These are phyloP conservation scores for Angomonas ambiguus DNA, from an alignment of 208 protist genomes.

Conservation along the genomic window DNA sequence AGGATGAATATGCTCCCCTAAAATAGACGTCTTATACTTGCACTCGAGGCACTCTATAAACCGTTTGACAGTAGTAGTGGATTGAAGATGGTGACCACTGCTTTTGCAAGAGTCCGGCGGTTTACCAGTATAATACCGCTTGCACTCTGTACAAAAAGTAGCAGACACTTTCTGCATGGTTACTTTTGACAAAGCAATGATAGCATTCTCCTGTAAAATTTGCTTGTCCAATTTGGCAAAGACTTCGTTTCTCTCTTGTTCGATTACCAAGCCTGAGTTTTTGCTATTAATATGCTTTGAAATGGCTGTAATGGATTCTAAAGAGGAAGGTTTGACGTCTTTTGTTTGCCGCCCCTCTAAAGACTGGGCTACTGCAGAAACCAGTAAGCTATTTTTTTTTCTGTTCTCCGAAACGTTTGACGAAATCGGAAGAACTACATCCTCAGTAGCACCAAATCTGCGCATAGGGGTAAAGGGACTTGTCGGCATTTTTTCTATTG, in stretches of 20 bases:
- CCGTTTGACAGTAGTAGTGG: neutral
- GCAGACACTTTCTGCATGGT: constrained; percentile 1
- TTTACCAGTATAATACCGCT: neutral
- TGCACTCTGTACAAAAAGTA: neutral
- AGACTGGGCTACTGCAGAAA: neutral
- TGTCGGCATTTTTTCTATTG: neutral
- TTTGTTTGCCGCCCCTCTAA: neutral
- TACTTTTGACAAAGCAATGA: neutral
- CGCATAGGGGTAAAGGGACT: neutral
- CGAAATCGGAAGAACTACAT: neutral
- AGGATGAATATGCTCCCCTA: constrained; percentile 1
- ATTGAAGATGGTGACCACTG: neutral
- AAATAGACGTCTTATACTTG: constrained; percentile 4
- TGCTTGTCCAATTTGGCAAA: neutral
- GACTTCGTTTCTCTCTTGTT: neutral
- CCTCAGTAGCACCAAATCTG: neutral
- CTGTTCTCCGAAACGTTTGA: neutral
- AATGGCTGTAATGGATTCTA: neutral
- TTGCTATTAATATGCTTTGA: neutral
- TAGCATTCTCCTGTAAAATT: constrained; percentile 7
- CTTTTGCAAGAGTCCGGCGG: neutral
- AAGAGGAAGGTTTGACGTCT: neutral
- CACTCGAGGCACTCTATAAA: constrained; percentile 8
- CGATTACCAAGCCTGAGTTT: neutral
- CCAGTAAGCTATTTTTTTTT: neutral